A percentile compares a stretch with the other conserved stretches of the same genome.
Conservation (phyloP, 495 filamentous ascomycete species). For the Cryomyces minteri region DNA sequence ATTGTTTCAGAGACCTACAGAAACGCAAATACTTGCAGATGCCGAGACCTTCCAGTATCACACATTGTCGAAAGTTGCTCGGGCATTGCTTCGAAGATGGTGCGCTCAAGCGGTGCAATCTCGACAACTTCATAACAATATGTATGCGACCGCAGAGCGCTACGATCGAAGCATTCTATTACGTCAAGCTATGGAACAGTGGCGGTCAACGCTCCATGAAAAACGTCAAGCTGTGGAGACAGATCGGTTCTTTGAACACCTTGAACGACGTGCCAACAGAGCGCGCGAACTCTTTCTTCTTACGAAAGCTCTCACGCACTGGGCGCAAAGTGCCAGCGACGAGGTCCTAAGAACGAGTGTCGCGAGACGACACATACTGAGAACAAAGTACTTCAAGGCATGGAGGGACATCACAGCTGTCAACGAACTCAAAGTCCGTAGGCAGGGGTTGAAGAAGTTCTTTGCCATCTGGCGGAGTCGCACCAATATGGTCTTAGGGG, state of each 20-base stretch:
- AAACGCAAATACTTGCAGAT: conserved; percentile 37
- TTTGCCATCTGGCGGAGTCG: conserved; percentile 36
- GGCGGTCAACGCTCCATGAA: conserved; percentile 31
- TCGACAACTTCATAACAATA: conserved; percentile 25
- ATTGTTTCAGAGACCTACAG: conserved; percentile 31
- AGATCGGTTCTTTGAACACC: conserved; percentile 39
- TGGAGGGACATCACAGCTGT: conserved; percentile 59
- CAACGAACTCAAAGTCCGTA: conserved; percentile 47
- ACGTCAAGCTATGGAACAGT: conserved; percentile 36
- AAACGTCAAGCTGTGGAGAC: conserved; percentile 31
- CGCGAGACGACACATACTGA: conserved; percentile 48
- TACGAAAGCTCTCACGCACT: conserved; percentile 56
- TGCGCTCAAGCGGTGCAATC: conserved; percentile 25
- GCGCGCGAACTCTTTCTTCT: conserved; percentile 48
- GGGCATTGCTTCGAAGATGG: conserved; percentile 34
- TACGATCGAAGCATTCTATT: conserved; percentile 35
- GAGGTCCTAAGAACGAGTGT: conserved; percentile 36
- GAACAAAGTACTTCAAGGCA: conserved; percentile 55
- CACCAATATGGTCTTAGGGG: conserved; percentile 15
- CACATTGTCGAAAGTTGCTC: conserved; percentile 27
- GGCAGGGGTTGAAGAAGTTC: conserved; percentile 38
- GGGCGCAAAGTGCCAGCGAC: conserved; percentile 44
- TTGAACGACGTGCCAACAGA: conserved; percentile 39
- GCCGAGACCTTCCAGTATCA: conserved; percentile 40
- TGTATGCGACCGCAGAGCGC: conserved; percentile 29